These are phyloP conservation scores for Aspergillus sp. DNA, from an alignment of 2,329 filamentous ascomycete species.

Conservation along the genomic window DNA sequence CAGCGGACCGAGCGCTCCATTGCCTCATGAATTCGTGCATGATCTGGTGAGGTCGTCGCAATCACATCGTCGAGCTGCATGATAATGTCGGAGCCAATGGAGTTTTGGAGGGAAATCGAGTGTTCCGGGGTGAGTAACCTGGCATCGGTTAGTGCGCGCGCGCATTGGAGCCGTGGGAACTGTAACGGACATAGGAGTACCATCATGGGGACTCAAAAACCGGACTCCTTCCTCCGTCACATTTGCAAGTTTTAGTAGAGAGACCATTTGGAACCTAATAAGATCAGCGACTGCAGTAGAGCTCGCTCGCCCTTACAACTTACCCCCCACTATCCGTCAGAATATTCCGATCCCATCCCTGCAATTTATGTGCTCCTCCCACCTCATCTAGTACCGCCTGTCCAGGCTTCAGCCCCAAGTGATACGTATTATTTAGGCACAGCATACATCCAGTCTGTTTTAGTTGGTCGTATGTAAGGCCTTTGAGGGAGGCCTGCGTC, in stretches of 20 bases:
- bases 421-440: constrained; percentile 98
- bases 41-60: constrained; percentile 90
- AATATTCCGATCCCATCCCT: constrained; percentile 94
- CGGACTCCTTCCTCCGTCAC: constrained; percentile 94
- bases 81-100: constrained; percentile 96
- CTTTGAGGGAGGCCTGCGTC: constrained; percentile 93
- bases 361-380: constrained; percentile 89
- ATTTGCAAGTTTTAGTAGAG: constrained; percentile 84
- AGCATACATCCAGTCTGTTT: constrained; percentile 85
- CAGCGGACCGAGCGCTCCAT: constrained; percentile 94
- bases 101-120: constrained; percentile 93
- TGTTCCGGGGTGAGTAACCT: constrained; percentile 92
- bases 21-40: constrained; percentile 82
- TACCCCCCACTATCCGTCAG: constrained; percentile 67
- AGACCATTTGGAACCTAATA: constrained; percentile 95
- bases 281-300: background rate
- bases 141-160: background rate
- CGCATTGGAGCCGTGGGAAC: background rate
- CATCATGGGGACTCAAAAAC: constrained; percentile 95
- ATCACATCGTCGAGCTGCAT: constrained; percentile 99
- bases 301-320: constrained; percentile 23
- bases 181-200: constrained; percentile 70
- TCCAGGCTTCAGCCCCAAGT: constrained; percentile 90
- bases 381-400: constrained; percentile 83
- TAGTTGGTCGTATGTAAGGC: constrained; percentile 86